Percentiles rank a stretch among this genome's conserved stretches.
These are phyloP conservation scores for Conticribra guillardii DNA, from an alignment of 108 stramenopile genomes.

Conservation along the genomic window DNA sequence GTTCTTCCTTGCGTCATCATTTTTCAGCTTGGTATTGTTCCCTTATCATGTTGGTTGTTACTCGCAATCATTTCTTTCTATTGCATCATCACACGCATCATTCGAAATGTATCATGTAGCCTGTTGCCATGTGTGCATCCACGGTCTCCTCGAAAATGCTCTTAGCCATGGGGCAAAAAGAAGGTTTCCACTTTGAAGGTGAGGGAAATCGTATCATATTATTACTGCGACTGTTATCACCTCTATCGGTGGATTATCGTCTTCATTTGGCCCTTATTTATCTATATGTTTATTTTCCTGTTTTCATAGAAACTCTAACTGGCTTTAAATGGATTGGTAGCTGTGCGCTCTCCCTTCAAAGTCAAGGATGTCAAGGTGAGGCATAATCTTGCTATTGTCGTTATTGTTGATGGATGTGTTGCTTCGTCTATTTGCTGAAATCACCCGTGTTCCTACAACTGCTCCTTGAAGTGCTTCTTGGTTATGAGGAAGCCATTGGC, in stretches of 20 bases:
- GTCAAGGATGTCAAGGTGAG: slow-evolving; percentile 62
- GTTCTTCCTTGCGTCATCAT: too few species aligned
- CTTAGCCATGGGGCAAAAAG: slow-evolving; percentile 73
- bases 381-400: too few species aligned
- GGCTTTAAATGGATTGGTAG: slow-evolving; percentile 98
- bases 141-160: slow-evolving; percentile 96
- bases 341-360: slow-evolving; percentile 59
- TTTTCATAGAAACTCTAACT: slow-evolving; percentile 96
- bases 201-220: too few species aligned
- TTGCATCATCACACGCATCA: not conserved
- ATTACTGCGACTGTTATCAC: too few species aligned
- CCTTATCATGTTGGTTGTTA: not conserved
- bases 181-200: slow-evolving; percentile 93
- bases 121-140: slow-evolving; percentile 91
- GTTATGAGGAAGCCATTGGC: slow-evolving; percentile 98
- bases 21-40: too few species aligned
- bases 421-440: too few species aligned
- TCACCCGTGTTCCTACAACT: too few species aligned
- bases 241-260: too few species aligned
- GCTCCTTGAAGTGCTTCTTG: slow-evolving; percentile 86
- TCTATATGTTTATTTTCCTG: too few species aligned
- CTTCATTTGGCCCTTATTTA: too few species aligned
- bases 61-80: not conserved
- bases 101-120: slow-evolving; percentile 20
- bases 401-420: too few species aligned